Evolutionary conservation across 1,139 yeast genomes (phyloP).

Genomic region (Pichia norvegensis): DNA sequence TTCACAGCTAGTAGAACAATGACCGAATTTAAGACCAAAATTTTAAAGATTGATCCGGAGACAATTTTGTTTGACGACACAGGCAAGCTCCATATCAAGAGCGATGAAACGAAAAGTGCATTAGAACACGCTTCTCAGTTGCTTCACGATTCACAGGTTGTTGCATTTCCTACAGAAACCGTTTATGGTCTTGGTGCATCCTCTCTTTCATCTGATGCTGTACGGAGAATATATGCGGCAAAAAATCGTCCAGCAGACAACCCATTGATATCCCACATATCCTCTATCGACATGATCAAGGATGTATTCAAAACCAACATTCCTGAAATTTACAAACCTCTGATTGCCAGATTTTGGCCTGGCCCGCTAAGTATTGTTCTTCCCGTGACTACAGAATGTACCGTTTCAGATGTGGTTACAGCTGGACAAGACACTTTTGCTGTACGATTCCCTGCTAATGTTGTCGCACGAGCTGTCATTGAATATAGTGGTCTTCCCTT

Average conservation of each 20-base stretch:
- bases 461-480: slow-evolving; percentile 85
- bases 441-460: slow-evolving; percentile 78
- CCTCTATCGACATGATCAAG: slow-evolving; percentile 66
- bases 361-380: slow-evolving; percentile 87
- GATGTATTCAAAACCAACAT: slow-evolving; percentile 42
- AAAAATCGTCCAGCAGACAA: slow-evolving; percentile 93
- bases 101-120: slow-evolving; percentile 41
- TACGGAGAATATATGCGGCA: slow-evolving; percentile 68
- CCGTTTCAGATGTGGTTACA: slow-evolving; percentile 68
- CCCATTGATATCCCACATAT: slow-evolving; percentile 84
- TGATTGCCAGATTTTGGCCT: slow-evolving; percentile 79
- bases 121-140: slow-evolving; percentile 53
- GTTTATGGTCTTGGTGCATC: slow-evolving; percentile 95
- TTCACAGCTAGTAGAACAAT: not conserved
- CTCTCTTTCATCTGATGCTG: slow-evolving; percentile 67
- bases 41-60: slow-evolving; percentile 39
- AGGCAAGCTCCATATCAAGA: slow-evolving; percentile 33
- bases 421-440: slow-evolving; percentile 88
- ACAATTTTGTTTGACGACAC: slow-evolving; percentile 34
- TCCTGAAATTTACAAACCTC: slow-evolving; percentile 57
- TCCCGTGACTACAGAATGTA: slow-evolving; percentile 45
- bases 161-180: slow-evolving; percentile 95
- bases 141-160: slow-evolving; percentile 49
- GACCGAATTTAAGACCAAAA: slow-evolving; percentile 27
- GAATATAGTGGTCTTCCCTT: slow-evolving; percentile 81